Evolutionary conservation across 306 rosid species (phyloP).

Genomic region (Cucurbita pepo): DNA sequence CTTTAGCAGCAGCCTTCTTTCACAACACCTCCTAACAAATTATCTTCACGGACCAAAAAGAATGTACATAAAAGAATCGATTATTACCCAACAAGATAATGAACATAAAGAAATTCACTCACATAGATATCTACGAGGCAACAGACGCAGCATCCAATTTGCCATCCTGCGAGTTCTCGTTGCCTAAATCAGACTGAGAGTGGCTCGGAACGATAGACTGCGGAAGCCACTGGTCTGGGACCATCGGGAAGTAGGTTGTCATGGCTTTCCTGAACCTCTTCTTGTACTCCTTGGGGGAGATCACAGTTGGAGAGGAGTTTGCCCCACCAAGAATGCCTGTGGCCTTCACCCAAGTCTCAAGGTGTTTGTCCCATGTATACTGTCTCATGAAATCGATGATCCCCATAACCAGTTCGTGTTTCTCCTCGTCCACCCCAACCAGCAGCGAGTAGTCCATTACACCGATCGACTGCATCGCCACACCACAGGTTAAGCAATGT

Average conservation of each 20-base stretch:
- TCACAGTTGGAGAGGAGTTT: slow-evolving; percentile 74
- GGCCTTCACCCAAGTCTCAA: slow-evolving; percentile 96
- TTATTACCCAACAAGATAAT: background rate
- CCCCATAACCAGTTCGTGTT: slow-evolving; percentile 78
- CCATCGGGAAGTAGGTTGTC: slow-evolving; percentile 92
- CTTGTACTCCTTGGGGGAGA: slow-evolving; percentile 89
- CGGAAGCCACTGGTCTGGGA: slow-evolving; percentile 95
- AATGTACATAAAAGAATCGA: slow-evolving; percentile 5
- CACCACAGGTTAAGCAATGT: background rate
- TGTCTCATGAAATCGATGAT: slow-evolving; percentile 97
- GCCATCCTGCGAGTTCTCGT: slow-evolving; percentile 37
- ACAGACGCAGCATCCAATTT: background rate
- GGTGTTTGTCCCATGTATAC: slow-evolving; percentile 99
- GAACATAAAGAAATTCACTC: background rate
- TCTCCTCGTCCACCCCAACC: slow-evolving; percentile 93
- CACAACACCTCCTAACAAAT: background rate
- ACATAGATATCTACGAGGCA: background rate
- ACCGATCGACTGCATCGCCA: slow-evolving; percentile 53
- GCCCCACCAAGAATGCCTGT: slow-evolving; percentile 94
- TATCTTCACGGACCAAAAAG: too few species aligned
- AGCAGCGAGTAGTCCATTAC: slow-evolving; percentile 96
- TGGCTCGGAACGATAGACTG: slow-evolving; percentile 33
- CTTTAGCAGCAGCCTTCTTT: slow-evolving; percentile 8
- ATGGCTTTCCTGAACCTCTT: slow-evolving; percentile 96
- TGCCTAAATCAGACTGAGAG: slow-evolving; percentile 57